phyloP scores from a whole-genome alignment of 2,329 filamentous ascomycete species.

The Paecilomyces dactylethromorphus region DNA sequence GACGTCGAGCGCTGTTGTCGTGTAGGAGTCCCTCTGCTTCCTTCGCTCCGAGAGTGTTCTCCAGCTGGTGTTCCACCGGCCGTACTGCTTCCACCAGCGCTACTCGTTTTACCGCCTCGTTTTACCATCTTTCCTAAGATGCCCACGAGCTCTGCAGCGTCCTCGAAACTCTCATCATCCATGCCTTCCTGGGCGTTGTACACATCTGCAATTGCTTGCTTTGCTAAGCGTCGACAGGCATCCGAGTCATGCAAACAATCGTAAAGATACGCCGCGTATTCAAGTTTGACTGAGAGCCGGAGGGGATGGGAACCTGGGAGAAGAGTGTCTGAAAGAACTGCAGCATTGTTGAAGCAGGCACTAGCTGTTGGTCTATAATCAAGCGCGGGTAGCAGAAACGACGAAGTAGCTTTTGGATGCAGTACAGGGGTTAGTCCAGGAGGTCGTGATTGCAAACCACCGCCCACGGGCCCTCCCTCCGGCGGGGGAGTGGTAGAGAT shows the following conservation, averaged over 20 bases:
- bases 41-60: conserved; percentile 24
- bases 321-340: conserved; percentile 64
- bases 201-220: conserved; percentile 78
- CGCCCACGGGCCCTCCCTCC: conserved; percentile 52
- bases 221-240: conserved; percentile 68
- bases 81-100: conserved; percentile 23
- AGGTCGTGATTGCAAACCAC: conserved; percentile 44
- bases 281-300: conserved; percentile 80
- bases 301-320: conserved; percentile 86
- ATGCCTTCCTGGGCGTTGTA: conserved; percentile 88
- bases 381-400: conserved; percentile 71
- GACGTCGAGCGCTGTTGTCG: conserved; percentile 5
- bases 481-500: conserved; percentile 41
- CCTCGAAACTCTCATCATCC: conserved; percentile 91
- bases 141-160: conserved; percentile 81
- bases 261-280: conserved; percentile 88
- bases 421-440: conserved; percentile 30
- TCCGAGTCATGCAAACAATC: conserved; percentile 83
- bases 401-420: conserved; percentile 43
- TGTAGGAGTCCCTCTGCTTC: conserved; percentile 20
- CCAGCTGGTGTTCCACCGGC: conserved; percentile 17
- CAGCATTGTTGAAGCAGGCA: conserved; percentile 72
- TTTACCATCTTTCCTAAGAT: conserved; percentile 86
- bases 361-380: conserved; percentile 81
- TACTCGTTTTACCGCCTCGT: conserved; percentile 47